These are phyloP conservation scores for Cenchrus americanus DNA, from an alignment of 176 grass and related monocot genomes.

Conservation along the genomic window DNA sequence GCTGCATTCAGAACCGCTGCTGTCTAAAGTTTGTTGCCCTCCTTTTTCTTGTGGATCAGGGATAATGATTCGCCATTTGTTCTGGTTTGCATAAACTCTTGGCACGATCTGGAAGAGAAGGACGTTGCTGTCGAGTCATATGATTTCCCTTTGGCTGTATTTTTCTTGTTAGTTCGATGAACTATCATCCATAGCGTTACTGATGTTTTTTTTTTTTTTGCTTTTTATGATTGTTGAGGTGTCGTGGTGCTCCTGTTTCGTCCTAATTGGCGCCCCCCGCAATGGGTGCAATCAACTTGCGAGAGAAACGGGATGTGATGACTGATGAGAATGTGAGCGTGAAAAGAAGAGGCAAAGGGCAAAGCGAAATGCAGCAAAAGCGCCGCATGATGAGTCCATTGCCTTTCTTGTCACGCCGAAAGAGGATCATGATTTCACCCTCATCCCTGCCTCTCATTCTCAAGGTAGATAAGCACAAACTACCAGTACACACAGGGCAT, in stretches of 20 bases:
- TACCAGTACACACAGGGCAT: too few species aligned
- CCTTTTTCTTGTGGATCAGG: neutral
- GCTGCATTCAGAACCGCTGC: neutral
- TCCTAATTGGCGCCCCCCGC: neutral
- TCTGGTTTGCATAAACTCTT: neutral
- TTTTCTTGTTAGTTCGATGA: neutral
- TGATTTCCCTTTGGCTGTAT: neutral
- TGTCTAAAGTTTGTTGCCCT: neutral
- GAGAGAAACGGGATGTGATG: neutral
- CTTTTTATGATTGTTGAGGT: neutral
- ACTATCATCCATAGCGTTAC: neutral
- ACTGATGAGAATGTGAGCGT: neutral
- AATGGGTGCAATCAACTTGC: conserved; percentile 8
- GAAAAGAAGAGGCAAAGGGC: conserved; percentile 34
- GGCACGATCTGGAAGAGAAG: neutral
- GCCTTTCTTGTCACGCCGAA: conserved; percentile 47
- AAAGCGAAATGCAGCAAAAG: conserved; percentile 26
- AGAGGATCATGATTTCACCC: conserved; percentile 38
- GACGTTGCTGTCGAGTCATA: neutral
- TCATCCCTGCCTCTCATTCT: neutral
- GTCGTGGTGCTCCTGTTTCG: neutral
- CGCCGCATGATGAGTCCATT: conserved; percentile 32
- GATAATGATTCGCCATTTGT: neutral
- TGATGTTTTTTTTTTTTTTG: too few species aligned
- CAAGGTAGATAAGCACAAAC: neutral